Evolutionary conservation across 2,329 filamentous ascomycete genomes (phyloP).

Genomic region (Alternaria sp.): DNA sequence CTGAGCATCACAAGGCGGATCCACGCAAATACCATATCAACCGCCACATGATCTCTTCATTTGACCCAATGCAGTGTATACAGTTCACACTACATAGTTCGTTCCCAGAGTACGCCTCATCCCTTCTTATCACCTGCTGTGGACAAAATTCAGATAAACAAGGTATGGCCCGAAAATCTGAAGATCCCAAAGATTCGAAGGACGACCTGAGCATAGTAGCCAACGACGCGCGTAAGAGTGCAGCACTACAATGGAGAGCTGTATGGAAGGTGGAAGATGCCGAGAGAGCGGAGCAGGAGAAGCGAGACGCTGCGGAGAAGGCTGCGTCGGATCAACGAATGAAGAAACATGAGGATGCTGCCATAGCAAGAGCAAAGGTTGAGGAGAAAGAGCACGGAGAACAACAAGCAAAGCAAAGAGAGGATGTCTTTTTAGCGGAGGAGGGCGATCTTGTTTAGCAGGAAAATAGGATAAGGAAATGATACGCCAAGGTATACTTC

Average conservation of each 20-base stretch:
- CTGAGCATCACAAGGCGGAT: not conserved
- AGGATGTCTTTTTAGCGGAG: too few relatives aligned
- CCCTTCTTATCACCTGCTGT: not conserved
- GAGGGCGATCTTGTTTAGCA: too few relatives aligned
- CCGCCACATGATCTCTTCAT: not conserved
- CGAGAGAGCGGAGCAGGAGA: not conserved
- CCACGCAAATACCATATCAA: not conserved
- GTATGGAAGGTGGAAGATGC: not conserved
- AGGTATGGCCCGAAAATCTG: too few relatives aligned
- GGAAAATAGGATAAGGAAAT: too few relatives aligned
- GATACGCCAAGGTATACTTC: too few relatives aligned
- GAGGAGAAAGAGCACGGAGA: not conserved
- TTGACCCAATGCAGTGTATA: not conserved
- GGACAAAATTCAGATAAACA: not conserved
- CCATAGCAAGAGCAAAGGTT: not conserved
- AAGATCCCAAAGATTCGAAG: too few relatives aligned
- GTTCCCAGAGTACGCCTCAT: not conserved
- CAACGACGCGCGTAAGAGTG: not conserved
- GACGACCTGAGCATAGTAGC: too few relatives aligned
- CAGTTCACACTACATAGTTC: not conserved
- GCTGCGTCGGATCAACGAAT: not conserved
- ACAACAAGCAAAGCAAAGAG: not conserved
- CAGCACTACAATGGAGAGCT: not conserved
- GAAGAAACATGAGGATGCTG: not conserved
- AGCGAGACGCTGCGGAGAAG: not conserved